Evolutionary conservation across 495 filamentous ascomycete genomes (phyloP).

Genomic region (Achaetomiella virescens): DNA sequence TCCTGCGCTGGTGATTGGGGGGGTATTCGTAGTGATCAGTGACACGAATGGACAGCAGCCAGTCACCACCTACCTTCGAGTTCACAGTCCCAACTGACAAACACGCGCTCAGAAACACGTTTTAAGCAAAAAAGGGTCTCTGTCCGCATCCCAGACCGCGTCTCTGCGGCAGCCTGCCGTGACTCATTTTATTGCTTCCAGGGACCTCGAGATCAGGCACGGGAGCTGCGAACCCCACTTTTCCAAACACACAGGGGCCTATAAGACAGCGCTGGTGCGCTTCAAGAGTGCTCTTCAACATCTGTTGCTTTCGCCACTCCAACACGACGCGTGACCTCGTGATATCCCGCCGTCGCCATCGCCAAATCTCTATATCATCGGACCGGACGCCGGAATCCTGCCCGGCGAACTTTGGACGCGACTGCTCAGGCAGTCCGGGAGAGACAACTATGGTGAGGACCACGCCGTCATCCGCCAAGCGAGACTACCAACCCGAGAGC

Average conservation of each 20-base stretch:
- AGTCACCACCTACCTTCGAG: background rate
- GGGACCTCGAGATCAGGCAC: background rate
- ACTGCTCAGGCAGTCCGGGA: background rate
- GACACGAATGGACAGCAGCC: background rate
- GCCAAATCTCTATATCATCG: constrained; percentile 7
- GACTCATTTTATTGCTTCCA: constrained; percentile 10
- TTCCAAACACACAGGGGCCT: background rate
- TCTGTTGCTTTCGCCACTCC: constrained; percentile 1
- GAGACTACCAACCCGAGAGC: constrained; percentile 32
- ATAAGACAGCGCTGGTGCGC: constrained; percentile 15
- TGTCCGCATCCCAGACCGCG: background rate
- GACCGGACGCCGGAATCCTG: background rate
- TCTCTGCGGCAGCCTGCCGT: constrained; percentile 8
- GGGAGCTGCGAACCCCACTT: constrained; percentile 6
- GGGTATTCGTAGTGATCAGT: background rate
- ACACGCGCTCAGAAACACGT: background rate
- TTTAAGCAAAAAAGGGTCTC: background rate
- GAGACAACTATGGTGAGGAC: background rate
- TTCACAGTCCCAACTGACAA: background rate
- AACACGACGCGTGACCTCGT: constrained; percentile 14
- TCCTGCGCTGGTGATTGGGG: background rate
- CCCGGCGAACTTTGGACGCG: background rate
- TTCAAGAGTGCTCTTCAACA: no score
- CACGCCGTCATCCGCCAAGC: constrained; percentile 16
- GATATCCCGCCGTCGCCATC: background rate